These are phyloP conservation scores for Trichoderma hamatum DNA, from an alignment of 2,329 filamentous ascomycete species.

Conservation along the genomic window DNA sequence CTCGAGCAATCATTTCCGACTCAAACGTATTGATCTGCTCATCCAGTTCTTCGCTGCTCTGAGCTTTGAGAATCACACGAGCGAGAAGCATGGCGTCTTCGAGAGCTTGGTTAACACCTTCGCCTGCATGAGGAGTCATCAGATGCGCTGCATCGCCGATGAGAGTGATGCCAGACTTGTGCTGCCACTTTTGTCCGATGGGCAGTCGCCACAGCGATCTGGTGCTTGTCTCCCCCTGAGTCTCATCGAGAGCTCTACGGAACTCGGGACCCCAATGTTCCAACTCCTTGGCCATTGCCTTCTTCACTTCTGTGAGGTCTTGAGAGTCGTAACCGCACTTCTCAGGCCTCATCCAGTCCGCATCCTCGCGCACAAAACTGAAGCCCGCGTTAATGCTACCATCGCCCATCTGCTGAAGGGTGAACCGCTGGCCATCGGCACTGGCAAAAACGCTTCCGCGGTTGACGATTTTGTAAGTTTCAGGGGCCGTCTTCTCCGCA, in stretches of 20 bases:
- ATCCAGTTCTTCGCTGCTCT: conserved; percentile 38
- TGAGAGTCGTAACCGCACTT: conserved; percentile 50
- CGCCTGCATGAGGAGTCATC: conserved; percentile 36
- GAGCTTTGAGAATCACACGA: conserved; percentile 43
- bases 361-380: conserved; percentile 43
- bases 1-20: conserved; percentile 44
- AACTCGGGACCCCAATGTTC: conserved; percentile 49
- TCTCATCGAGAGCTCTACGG: conserved; percentile 46
- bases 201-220: conserved; percentile 58
- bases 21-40: conserved; percentile 43
- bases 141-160: conserved; percentile 26
- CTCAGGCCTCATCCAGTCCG: conserved; percentile 42
- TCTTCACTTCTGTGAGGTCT: conserved; percentile 44
- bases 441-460: conserved; percentile 51
- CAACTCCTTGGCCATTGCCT: conserved; percentile 43
- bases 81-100: conserved; percentile 57
- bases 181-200: conserved; percentile 43
- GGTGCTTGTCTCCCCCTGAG: conserved; percentile 44
- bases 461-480: conserved; percentile 50
- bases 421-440: conserved; percentile 46
- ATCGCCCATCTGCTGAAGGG: conserved; percentile 50
- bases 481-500: conserved; percentile 46
- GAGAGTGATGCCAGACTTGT: conserved; percentile 18
- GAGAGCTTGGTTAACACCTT: conserved; percentile 39
- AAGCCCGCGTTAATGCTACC: conserved; percentile 49